These are phyloP conservation scores for Colletotrichum trifolii DNA, from an alignment of 2,329 filamentous ascomycete species.

Conservation along the genomic window DNA sequence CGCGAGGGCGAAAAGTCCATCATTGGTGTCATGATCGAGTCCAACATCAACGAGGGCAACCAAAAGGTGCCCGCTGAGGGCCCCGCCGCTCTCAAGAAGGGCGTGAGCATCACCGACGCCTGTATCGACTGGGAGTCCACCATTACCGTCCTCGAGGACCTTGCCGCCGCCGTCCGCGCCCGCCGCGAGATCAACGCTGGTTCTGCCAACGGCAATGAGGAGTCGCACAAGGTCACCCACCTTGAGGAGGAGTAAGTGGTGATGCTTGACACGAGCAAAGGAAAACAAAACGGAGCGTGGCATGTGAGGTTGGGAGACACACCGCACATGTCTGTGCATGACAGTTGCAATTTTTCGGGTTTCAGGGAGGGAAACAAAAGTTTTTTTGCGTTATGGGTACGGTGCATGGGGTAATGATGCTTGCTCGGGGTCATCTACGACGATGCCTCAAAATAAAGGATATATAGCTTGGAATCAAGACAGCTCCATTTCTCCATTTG, in stretches of 20 bases:
- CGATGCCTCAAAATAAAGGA: background rate
- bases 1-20: conserved; percentile 88
- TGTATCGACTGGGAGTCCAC: conserved; percentile 95
- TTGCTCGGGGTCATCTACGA: conserved; percentile 1
- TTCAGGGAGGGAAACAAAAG: conserved; percentile 1
- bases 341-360: too few relatives aligned
- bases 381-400: conserved; percentile 19
- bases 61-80: conserved; percentile 90
- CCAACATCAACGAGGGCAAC: conserved; percentile 91
- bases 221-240: conserved; percentile 54
- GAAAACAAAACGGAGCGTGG: background rate
- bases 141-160: conserved; percentile 81
- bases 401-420: conserved; percentile 29
- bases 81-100: conserved; percentile 81
- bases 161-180: conserved; percentile 84
- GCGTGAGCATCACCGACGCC: conserved; percentile 94
- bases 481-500: conserved; percentile 9
- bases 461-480: conserved; percentile 21
- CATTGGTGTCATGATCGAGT: conserved; percentile 98
- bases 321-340: too few relatives aligned
- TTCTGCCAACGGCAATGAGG: conserved; percentile 44
- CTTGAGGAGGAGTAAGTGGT: conserved; percentile 61
- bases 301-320: too few relatives aligned
- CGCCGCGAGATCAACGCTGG: conserved; percentile 69
- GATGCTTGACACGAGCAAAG: conserved; percentile 6